Evolutionary conservation across 2,329 filamentous ascomycete species (phyloP).

Genomic region (Phaeosphaeriaceae sp.): DNA sequence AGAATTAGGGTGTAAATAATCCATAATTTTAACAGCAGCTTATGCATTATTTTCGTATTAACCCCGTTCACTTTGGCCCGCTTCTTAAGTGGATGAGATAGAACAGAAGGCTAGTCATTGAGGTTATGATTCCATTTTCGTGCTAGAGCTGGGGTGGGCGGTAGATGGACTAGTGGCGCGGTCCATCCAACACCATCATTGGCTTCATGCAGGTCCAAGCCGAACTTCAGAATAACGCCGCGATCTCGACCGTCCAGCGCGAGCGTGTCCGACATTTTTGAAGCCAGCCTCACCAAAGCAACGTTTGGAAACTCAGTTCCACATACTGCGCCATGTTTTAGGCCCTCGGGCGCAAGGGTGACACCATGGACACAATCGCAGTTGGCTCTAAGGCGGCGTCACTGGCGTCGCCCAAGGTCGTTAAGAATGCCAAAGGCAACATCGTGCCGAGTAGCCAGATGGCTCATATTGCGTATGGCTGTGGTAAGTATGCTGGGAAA

Average conservation of each 20-base stretch:
- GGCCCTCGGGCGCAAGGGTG: neutral
- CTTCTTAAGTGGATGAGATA: neutral
- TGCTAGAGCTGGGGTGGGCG: neutral
- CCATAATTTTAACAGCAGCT: neutral
- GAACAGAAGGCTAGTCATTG: neutral
- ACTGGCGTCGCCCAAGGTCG: constrained; percentile 52
- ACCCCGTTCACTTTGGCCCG: too few relatives aligned
- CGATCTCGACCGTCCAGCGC: constrained; percentile 15
- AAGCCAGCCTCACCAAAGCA: constrained; percentile 4
- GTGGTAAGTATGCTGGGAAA: constrained; percentile 39
- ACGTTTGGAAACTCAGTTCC: constrained; percentile 15
- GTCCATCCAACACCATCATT: constrained; percentile 27
- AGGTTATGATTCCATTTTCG: neutral
- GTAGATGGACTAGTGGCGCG: constrained; percentile 34
- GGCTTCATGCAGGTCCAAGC: constrained; percentile 41
- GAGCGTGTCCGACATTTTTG: constrained; percentile 3
- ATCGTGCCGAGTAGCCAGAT: constrained; percentile 48
- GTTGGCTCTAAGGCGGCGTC: constrained; percentile 48
- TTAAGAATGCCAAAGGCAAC: constrained; percentile 51
- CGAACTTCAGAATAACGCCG: constrained; percentile 26
- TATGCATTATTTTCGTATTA: too few relatives aligned
- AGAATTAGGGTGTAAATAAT: neutral
- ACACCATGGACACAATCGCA: constrained; percentile 49
- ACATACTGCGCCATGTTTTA: constrained; percentile 28
- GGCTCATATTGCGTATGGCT: constrained; percentile 51